Conservation (phyloP, 768 basidiomycete species). For the Kwoniella sp. region DNA sequence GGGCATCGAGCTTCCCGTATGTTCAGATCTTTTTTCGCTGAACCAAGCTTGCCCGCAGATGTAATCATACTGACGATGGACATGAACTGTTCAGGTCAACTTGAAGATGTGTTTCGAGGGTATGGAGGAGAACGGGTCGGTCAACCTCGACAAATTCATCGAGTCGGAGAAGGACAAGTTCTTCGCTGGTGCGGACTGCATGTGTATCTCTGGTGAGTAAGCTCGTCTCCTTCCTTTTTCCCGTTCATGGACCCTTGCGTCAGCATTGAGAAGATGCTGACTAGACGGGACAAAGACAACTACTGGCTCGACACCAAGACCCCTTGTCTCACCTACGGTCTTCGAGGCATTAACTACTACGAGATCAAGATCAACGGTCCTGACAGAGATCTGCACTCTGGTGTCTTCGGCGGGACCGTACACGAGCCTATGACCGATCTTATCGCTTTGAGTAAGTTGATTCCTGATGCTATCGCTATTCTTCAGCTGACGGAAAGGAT, state of each 20-base stretch:
- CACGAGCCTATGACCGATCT: conserved; percentile 89
- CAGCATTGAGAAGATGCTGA: no score
- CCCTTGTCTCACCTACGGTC: conserved; percentile 71
- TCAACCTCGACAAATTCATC: conserved; percentile 87
- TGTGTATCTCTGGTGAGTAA: conserved; percentile 70
- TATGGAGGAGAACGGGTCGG: conserved; percentile 94
- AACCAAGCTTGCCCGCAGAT: background rate
- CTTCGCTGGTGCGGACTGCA: conserved; percentile 85
- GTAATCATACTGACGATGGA: background rate
- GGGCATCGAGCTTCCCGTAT: conserved; percentile 69
- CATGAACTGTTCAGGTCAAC: conserved; percentile 62
- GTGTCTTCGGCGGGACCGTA: conserved; percentile 59
- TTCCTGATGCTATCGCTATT: background rate
- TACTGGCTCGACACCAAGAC: conserved; percentile 70
- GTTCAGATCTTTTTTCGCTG: conserved; percentile 2
- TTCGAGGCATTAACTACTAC: conserved; percentile 86
- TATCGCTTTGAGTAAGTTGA: conserved; percentile 62
- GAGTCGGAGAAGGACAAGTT: conserved; percentile 71
- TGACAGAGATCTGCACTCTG: conserved; percentile 84
- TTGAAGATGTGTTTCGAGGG: conserved; percentile 88
- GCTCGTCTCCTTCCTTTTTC: background rate
- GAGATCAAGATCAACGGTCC: conserved; percentile 80
- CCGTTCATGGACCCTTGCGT: background rate
- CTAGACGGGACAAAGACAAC: conserved; percentile 63
- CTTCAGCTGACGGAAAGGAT: conserved; percentile 18